These are phyloP conservation scores for Blakeslea trispora DNA, from an alignment of 371 early-diverging fungal genomes.

Conservation along the genomic window DNA sequence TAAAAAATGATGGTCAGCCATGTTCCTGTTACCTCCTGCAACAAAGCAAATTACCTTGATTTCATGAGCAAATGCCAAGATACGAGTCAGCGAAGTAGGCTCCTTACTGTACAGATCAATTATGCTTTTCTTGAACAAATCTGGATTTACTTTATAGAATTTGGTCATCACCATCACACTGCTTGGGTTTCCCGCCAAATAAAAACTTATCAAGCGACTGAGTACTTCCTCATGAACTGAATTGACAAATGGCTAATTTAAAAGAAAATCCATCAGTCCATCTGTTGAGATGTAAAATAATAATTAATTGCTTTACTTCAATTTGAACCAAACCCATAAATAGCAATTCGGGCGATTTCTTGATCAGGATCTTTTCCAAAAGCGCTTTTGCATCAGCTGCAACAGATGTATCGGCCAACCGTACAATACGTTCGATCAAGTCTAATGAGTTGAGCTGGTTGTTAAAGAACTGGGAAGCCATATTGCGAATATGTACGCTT, in stretches of 20 bases:
- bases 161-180: conserved; percentile 72
- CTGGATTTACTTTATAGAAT: conserved; percentile 73
- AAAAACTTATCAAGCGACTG: conserved; percentile 64
- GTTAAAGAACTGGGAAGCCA: conserved; percentile 52
- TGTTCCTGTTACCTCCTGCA: no score
- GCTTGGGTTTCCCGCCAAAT: conserved; percentile 69
- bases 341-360: conserved; percentile 75
- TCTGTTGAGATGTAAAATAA: neutral
- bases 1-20: no score
- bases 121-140: conserved; percentile 64
- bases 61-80: conserved; percentile 83
- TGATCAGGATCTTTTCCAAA: conserved; percentile 61
- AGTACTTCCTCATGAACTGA: conserved; percentile 70
- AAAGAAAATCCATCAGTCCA: neutral
- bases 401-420: conserved; percentile 62
- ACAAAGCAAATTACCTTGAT: conserved; percentile 73
- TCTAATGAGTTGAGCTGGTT: conserved; percentile 79
- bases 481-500: conserved; percentile 47
- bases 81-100: conserved; percentile 68
- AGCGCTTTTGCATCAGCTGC: conserved; percentile 68
- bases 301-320: conserved; percentile 33
- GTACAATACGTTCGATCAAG: conserved; percentile 70
- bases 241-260: conserved; percentile 55
- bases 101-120: conserved; percentile 78
- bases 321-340: conserved; percentile 78